A percentile compares a stretch with the other conserved stretches of the same genome.
Conservation (phyloP, 805 yeast genomes). For the Metschnikowia reukaufii region DNA sequence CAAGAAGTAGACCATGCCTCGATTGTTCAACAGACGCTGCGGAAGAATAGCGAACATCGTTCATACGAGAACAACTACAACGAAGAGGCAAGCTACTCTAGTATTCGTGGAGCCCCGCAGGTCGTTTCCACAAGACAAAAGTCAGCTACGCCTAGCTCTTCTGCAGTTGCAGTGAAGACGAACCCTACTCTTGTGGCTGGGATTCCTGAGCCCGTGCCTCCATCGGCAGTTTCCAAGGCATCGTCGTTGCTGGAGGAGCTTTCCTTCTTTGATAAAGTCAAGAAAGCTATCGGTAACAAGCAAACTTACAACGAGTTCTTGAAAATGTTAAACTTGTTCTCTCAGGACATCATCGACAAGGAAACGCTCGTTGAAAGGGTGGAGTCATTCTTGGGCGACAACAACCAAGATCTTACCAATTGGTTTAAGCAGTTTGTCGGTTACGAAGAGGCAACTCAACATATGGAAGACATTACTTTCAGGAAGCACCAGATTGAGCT, state of each 20-base stretch:
- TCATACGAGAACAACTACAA: conserved; percentile 34
- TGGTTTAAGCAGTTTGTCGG: conserved; percentile 96
- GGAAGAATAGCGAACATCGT: conserved; percentile 27
- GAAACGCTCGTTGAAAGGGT: conserved; percentile 78
- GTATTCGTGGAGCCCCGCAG: conserved; percentile 39
- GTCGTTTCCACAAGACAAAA: conserved; percentile 16
- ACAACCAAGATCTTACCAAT: conserved; percentile 70
- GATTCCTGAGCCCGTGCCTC: conserved; percentile 77
- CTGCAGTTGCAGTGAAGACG: conserved; percentile 30
- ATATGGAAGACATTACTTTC: conserved; percentile 82
- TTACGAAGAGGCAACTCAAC: conserved; percentile 78
- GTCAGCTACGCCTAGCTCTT: conserved; percentile 13
- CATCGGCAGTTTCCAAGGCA: conserved; percentile 42
- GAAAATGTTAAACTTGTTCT: conserved; percentile 80
- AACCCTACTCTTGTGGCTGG: conserved; percentile 79
- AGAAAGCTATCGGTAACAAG: conserved; percentile 82
- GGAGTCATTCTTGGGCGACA: conserved; percentile 78
- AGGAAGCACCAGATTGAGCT: conserved; percentile 91
- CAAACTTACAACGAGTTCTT: conserved; percentile 90
- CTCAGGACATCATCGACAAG: conserved; percentile 88
- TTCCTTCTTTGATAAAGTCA: conserved; percentile 87
- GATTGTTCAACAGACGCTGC: conserved; percentile 3
- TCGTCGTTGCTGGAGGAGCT: conserved; percentile 80
- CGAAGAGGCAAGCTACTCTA: conserved; percentile 51
- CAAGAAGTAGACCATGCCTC: conserved; percentile 10